Base-by-base conservation (phyloP, 371 early-diverging fungal genomes). In the Mortierella sp. region DNA sequence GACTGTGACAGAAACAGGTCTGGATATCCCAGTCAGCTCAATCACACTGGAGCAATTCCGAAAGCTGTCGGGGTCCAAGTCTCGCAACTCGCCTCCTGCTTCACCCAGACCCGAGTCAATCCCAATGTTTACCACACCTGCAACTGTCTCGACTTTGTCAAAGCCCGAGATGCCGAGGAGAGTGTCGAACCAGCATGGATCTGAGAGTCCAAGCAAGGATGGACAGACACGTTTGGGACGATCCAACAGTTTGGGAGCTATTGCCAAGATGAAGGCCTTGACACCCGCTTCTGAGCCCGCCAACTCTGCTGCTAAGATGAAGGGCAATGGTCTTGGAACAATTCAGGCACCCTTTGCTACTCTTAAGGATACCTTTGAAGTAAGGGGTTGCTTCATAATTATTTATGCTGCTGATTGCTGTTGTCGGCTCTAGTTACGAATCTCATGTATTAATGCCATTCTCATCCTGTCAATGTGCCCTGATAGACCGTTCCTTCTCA, bases 261-360 rank as follows among this genome's bases (percentile, higher is more conserved):
- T 92, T 71, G 87, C 55, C 80, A 90, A 28, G 72, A 80, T 24
- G 82, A 88, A 73, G 82, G 87, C 57, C 44, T 76, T 72, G 74
- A 58, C 54, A 24, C 26, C 82, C 75, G 48, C 80, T 76, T 26
- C 85, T 78, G 77, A 89, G 84, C 50, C 84, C 82, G 73, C 72
- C 0, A 73, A 82, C 26, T 74, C 80, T 14, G 42, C 75, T 3
- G 82, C 82, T 10, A 93, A 93, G 77, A 80, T 92, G 79, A 92
- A 93, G 76, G 95, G 94, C 60, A 95, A 95, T 74, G 93, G 95
- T 6, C 90, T 93, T 9, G 92, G 92, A 50, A 93, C 92, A 3
- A 96, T 98, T 75, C 95, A 94, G 78, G 94, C 92, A 1, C 95
- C 97, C 0, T 97, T 97, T 83, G 92, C 96, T 0, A 98, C 97